phyloP scores from a whole-genome alignment of 139 green algal species.

The Tetratostichococcus sp. region DNA sequence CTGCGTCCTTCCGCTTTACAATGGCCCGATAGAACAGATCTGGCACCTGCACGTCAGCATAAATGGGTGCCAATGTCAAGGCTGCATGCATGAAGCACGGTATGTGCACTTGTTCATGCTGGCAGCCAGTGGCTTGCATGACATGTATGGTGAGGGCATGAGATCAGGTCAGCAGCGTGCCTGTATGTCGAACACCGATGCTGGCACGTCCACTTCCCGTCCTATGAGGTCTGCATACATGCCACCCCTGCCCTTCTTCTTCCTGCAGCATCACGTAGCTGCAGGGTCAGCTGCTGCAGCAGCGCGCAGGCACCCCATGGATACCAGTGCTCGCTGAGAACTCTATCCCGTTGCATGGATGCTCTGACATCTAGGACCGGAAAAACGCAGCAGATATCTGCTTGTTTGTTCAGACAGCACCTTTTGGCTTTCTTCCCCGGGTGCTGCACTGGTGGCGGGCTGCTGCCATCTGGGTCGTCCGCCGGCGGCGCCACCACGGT shows the following conservation, averaged over 20 bases:
- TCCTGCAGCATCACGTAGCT: not conserved
- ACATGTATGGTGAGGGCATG: no score
- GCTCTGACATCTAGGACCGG: no score
- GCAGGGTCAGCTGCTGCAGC: not conserved
- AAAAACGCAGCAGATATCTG: no score
- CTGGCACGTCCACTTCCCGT: not conserved
- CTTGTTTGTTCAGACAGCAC: not conserved
- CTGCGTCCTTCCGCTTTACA: not conserved
- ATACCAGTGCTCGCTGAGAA: no score
- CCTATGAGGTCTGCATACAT: not conserved
- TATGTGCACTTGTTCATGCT: no score
- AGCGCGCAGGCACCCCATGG: no score
- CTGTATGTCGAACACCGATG: not conserved
- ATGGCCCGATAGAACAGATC: not conserved
- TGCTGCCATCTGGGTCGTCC: not conserved
- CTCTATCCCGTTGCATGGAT: no score
- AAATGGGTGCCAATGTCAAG: no score
- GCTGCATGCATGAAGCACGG: no score
- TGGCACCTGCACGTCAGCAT: not conserved
- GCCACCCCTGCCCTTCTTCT: not conserved
- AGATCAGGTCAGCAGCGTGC: not conserved
- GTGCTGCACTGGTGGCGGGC: not conserved
- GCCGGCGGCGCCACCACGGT: no score
- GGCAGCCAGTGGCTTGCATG: no score
- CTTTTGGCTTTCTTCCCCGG: not conserved